Base-by-base conservation (phyloP, 148 eudicot species). In the Talinum fruticosum region DNA sequence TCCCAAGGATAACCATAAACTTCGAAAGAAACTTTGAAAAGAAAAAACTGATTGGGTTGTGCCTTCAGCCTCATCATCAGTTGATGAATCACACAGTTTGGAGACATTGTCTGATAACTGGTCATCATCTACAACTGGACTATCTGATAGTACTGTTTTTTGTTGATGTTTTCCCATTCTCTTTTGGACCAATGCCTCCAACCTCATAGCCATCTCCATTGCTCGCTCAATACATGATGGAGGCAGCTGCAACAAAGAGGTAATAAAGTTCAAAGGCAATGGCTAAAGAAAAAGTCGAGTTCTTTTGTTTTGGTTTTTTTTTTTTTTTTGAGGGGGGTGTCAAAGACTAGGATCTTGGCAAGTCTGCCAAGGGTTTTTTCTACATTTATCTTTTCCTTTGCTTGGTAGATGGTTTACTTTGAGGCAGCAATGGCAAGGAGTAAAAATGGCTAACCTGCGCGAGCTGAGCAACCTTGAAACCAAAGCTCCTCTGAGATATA, bases 391-490 rank as follows among this genome's bases (percentile, higher is more conserved):
- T n/a, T 24, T 24, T 59, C 64, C 28, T n/a, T 45, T 37, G 47
- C 47, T 14, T 8, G 8, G 47, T 3, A 1, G 0, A 41, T 41
- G 47, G 1, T 16, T 38, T 16, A 23, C 10, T 30, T 34, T 71
- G 21, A 21, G 66, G 49, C 45, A 73, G 16, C 24, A 26, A 38
- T 29, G 21, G 28, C 45, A 66, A 61, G 71, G 28, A 57, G 44
- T 70, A 81, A 72, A 30, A 53, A 38, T 30, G 28, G 28, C 88
- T 83, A 71, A 95, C 99, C 88, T 96, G 97, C 26, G 99, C 99
- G 82, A 96, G 97, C 81, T 88, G 91, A 59, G 99, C 97, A 83
- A 96, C 98, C 85, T 93, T 91, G 82, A 96, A 91, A 35, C 98
- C 99, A 44, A 96, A 96, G 62, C 99, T 96, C 75, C 90, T 89